Evolutionary conservation across 2,329 filamentous ascomycete species (phyloP).

Genomic region (Chalara sp.): DNA sequence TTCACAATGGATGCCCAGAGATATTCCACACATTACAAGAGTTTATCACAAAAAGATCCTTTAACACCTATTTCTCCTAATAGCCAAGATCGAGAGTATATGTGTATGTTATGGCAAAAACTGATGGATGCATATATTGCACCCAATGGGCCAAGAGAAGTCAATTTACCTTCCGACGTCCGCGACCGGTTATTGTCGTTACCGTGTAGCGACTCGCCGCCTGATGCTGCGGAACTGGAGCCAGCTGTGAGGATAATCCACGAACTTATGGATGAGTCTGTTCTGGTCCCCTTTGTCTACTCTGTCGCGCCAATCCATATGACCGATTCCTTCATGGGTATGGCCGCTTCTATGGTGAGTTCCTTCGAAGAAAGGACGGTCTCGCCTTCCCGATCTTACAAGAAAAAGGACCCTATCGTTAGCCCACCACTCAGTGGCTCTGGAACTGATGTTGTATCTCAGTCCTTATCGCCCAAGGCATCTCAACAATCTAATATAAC

Average conservation of each 20-base stretch:
- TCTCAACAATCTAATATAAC: conserved; percentile 24
- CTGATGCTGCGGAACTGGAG: conserved; percentile 68
- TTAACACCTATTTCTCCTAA: conserved; percentile 29
- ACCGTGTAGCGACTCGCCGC: conserved; percentile 55
- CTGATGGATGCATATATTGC: conserved; percentile 86
- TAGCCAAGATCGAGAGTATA: conserved; percentile 39
- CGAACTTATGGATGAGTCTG: conserved; percentile 96
- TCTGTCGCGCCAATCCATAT: conserved; percentile 20
- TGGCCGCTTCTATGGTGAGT: conserved; percentile 17
- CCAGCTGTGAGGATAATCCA: conserved; percentile 83
- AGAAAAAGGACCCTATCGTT: conserved; percentile 11
- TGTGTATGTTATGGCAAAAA: conserved; percentile 79
- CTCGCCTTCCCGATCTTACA: conserved; percentile 17
- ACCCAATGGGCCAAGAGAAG: conserved; percentile 77
- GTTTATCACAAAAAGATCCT: conserved; percentile 34
- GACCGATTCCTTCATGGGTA: conserved; percentile 16
- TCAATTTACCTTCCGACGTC: conserved; percentile 82
- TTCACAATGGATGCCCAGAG: conserved; percentile 92
- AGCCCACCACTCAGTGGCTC: conserved; percentile 19
- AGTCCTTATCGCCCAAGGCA: conserved; percentile 17
- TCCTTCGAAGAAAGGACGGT: conserved; percentile 20
- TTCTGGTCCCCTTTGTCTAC: conserved; percentile 87
- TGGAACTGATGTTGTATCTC: conserved; percentile 14
- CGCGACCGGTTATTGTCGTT: conserved; percentile 71
- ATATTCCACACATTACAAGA: conserved; percentile 52